These are phyloP conservation scores for Elsinoe australis DNA, from an alignment of 2,329 filamentous ascomycete genomes.

Conservation along the genomic window DNA sequence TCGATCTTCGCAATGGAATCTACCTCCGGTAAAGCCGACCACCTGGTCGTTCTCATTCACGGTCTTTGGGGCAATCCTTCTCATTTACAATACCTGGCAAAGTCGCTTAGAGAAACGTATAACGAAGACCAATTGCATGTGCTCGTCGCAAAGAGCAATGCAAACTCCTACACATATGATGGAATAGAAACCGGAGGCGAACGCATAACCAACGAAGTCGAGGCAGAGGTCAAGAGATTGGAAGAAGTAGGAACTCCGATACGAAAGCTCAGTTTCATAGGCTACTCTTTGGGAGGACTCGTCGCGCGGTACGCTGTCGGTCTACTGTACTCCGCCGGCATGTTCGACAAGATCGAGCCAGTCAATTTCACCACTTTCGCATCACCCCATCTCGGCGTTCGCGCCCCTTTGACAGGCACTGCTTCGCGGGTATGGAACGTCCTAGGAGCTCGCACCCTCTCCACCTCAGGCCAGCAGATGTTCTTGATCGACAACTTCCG, in stretches of 20 bases:
- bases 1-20: conserved; percentile 4
- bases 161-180: conserved; percentile 61
- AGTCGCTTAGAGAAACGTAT: conserved; percentile 54
- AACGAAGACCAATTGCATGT: conserved; percentile 59
- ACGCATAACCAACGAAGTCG: conserved; percentile 56
- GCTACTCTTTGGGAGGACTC: conserved; percentile 83
- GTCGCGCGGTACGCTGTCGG: conserved; percentile 82
- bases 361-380: conserved; percentile 93
- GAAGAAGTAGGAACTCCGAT: conserved; percentile 60
- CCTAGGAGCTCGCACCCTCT: conserved; percentile 73
- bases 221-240: conserved; percentile 48
- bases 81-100: conserved; percentile 62
- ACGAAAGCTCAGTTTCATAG: conserved; percentile 74
- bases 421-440: conserved; percentile 56
- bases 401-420: conserved; percentile 38
- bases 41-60: conserved; percentile 71
- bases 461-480: conserved; percentile 75
- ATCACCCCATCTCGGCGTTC: conserved; percentile 58
- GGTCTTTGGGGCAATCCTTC: conserved; percentile 72
- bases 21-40: conserved; percentile 44
- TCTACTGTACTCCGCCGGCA: conserved; percentile 69
- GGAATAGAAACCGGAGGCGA: conserved; percentile 63
- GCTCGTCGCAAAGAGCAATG: conserved; percentile 64
- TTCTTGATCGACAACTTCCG: conserved; percentile 83
- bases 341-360: conserved; percentile 71